Evolutionary conservation across 257 asterid species (phyloP).

Genomic region (Fraxinus excelsior): DNA sequence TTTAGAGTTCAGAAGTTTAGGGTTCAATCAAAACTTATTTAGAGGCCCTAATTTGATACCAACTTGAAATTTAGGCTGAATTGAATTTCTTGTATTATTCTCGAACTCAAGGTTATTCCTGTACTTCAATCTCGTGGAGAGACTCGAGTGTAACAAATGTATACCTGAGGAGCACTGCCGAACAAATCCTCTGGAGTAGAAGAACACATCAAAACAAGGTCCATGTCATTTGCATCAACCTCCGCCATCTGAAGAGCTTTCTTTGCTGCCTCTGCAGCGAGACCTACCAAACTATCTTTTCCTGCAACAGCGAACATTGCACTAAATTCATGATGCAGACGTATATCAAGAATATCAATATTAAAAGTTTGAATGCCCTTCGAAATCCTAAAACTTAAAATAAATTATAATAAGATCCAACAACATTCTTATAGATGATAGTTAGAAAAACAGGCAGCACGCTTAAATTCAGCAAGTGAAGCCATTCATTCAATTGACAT

Average conservation of each 20-base stretch:
- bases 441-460: neutral
- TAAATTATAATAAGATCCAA: neutral
- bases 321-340: neutral
- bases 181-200: slow-evolving; percentile 91
- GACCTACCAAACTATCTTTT: slow-evolving; percentile 60
- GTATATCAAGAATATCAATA: neutral
- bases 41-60: no score
- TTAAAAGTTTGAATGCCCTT: neutral
- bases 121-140: neutral
- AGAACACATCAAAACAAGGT: slow-evolving; percentile 76
- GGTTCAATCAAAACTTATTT: no score
- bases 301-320: slow-evolving; percentile 42
- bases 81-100: no score
- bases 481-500: neutral
- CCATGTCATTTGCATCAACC: slow-evolving; percentile 75
- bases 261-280: slow-evolving; percentile 74
- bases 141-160: neutral
- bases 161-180: slow-evolving; percentile 97
- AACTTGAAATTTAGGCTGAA: no score
- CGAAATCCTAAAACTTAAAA: neutral
- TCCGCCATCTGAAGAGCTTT: slow-evolving; percentile 93
- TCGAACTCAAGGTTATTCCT: no score
- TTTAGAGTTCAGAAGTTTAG: no score
- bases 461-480: neutral
- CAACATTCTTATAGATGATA: neutral